Base-by-base conservation (phyloP, 2,329 filamentous ascomycete species). In the Stagonosporopsis cucurbitacearum region DNA sequence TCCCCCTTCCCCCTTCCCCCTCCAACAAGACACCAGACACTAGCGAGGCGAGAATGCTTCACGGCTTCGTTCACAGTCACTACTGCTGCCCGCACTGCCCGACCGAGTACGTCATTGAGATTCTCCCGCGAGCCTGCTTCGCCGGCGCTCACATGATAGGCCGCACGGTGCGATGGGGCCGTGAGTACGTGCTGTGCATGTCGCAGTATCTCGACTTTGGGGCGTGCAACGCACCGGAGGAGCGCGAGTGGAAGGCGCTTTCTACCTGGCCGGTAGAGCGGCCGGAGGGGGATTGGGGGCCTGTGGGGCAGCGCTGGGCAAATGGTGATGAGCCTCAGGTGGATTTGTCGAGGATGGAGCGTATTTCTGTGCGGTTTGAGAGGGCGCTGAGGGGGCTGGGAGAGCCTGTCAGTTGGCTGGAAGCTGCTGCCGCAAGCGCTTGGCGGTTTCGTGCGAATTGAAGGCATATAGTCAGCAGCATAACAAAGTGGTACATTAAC, bases 351-450 rank as follows among this genome's bases (percentile, higher is more conserved):
- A 15, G 32, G 30, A 36, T 37, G 22, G 43, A 46, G 43, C 32
- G 20, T 37, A 46, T 46, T 36, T 46, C 43, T 46, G 43, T 37
- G 30, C 43, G 43, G 22, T 46, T 46, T 46, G 43, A 46, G 32
- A 46, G 43, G 30, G 43, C 32, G 43, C 43, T 46, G 32, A 36
- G n/a, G 43, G 32, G 13, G 39, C 13, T 35, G 32, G 32, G 32
- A 6, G 25, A 26, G 25, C 25, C 25, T 26, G 25, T 26, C 25
- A 9, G 25, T 26, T 26, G 25, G 30, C 40, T 43, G 40, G 40
- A 43, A 43, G 40, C 22, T 25, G 30, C 40, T 43, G 40, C 40
- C 25, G 40, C 40, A 43, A 43, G 40, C 40, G 40, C 40, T 43
- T 30, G 23, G 25, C 40, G 23, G 23, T 43, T 19, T 43, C 23